Percentiles rank a stretch among this genome's conserved stretches.
phyloP scores from a whole-genome alignment of 2,329 filamentous ascomycete species.

The Pseudogymnoascus sp. region DNA sequence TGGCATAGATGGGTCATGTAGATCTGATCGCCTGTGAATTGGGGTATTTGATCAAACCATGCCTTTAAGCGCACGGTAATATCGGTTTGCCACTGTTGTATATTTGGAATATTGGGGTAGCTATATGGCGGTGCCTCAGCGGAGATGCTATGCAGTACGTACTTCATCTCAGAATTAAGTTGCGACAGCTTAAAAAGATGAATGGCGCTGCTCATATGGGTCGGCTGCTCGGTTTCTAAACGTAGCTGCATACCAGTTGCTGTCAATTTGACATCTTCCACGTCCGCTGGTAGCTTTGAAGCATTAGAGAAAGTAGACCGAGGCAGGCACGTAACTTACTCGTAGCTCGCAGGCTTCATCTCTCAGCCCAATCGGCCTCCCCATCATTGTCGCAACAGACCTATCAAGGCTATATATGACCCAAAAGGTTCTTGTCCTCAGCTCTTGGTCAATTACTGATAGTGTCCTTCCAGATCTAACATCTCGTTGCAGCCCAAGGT shows the following conservation, averaged over 20 bases:
- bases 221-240: conserved; percentile 16
- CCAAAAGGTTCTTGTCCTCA: conserved; percentile 51
- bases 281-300: conserved; percentile 20
- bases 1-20: conserved; percentile 34
- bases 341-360: conserved; percentile 49
- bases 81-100: conserved; percentile 40
- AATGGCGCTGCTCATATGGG: conserved; percentile 38
- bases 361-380: conserved; percentile 46
- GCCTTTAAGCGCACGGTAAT: conserved; percentile 35
- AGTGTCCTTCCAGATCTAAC: conserved; percentile 38
- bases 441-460: conserved; percentile 44
- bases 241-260: conserved; percentile 15
- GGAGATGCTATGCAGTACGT: conserved; percentile 47
- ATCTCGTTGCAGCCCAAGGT: conserved; percentile 46
- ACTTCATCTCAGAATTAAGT: conserved; percentile 53
- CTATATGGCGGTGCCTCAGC: conserved; percentile 41
- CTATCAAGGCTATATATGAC: conserved; percentile 46
- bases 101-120: conserved; percentile 40
- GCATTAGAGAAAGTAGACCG: not conserved
- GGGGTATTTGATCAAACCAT: conserved; percentile 36
- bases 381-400: conserved; percentile 49
- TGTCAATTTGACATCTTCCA: conserved; percentile 17
- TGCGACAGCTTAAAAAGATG: conserved; percentile 43
- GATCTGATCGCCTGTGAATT: conserved; percentile 14
- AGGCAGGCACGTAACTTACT: conserved; percentile 28